phyloP scores from a whole-genome alignment of 2,329 filamentous ascomycete species.

The Biscogniauxia sp. region DNA sequence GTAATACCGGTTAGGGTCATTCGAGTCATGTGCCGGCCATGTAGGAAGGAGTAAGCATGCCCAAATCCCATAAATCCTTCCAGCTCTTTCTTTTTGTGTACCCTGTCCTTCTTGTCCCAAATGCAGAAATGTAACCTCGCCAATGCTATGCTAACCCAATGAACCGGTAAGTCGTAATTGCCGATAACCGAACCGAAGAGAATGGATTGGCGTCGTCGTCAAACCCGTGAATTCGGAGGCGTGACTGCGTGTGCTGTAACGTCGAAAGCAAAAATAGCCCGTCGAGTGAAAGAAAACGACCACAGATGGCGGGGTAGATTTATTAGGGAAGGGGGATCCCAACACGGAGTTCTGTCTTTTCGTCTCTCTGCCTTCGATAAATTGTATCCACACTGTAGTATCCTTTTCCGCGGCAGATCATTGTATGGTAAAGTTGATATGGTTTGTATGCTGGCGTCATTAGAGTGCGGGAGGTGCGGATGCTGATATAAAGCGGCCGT shows the following conservation, averaged over 20 bases:
- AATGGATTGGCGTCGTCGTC: conserved; percentile 6
- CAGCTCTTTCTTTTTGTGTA: conserved; percentile 11
- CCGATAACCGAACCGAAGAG: conserved; percentile 7
- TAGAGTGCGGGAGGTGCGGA: conserved; percentile 34
- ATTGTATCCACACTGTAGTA: conserved; percentile 19
- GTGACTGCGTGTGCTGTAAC: conserved; percentile 4
- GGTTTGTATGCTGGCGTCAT: conserved; percentile 10
- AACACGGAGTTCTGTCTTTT: conserved; percentile 14
- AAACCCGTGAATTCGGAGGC: background rate
- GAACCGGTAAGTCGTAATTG: conserved; percentile 10
- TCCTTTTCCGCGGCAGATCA: conserved; percentile 4
- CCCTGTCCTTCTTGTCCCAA: conserved; percentile 16
- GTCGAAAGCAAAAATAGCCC: conserved; percentile 2
- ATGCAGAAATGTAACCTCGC: conserved; percentile 21
- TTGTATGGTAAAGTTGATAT: conserved; percentile 12
- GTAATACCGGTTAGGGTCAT: background rate
- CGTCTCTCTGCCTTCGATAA: conserved; percentile 28
- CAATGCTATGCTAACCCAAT: conserved; percentile 27
- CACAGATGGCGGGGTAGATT: background rate
- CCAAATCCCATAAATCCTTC: conserved; percentile 1
- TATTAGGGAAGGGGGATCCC: conserved; percentile 3
- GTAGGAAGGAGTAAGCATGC: background rate
- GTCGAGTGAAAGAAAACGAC: background rate
- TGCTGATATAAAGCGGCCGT: conserved; percentile 40
- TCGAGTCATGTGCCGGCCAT: background rate